Conservation (phyloP, 305 asterid genomes). For the Salvia sclarea region DNA sequence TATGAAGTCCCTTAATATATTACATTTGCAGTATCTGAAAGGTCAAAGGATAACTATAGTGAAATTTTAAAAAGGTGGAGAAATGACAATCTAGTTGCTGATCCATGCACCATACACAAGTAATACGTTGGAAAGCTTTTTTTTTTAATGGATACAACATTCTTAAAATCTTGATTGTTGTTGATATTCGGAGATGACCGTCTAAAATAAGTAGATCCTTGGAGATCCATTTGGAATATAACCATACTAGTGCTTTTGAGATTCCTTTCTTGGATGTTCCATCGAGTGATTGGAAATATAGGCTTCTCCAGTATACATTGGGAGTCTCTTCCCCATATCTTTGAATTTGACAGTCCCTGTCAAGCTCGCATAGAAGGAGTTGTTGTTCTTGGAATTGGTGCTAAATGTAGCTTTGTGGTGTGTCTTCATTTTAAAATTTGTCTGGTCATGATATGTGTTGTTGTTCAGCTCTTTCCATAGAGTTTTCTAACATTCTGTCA, state of each 20-base stretch:
- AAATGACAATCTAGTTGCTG: background rate
- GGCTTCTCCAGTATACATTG: background rate
- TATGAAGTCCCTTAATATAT: conserved; percentile 1
- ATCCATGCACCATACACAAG: background rate
- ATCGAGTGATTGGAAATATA: background rate
- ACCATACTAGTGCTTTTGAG: conserved; percentile 3
- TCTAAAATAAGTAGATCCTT: conserved; percentile 2
- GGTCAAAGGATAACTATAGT: background rate
- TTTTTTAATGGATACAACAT: conserved; percentile 1
- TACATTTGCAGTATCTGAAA: background rate
- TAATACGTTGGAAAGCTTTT: background rate
- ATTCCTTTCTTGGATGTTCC: conserved; percentile 5
- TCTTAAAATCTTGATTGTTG: background rate
- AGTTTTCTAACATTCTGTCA: background rate
- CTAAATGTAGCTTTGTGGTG: conserved; percentile 5
- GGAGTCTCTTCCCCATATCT: background rate
- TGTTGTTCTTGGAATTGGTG: background rate
- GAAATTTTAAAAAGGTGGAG: background rate
- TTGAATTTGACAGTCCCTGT: background rate
- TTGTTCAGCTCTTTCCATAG: background rate
- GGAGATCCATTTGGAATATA: conserved; percentile 17
- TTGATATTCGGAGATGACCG: background rate
- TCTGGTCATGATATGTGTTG: conserved; percentile 1
- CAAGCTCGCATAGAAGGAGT: background rate
- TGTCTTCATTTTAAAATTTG: conserved; percentile 18